Base-by-base conservation (phyloP, 352 stramenopile species). In the Phytophthora quininea region DNA sequence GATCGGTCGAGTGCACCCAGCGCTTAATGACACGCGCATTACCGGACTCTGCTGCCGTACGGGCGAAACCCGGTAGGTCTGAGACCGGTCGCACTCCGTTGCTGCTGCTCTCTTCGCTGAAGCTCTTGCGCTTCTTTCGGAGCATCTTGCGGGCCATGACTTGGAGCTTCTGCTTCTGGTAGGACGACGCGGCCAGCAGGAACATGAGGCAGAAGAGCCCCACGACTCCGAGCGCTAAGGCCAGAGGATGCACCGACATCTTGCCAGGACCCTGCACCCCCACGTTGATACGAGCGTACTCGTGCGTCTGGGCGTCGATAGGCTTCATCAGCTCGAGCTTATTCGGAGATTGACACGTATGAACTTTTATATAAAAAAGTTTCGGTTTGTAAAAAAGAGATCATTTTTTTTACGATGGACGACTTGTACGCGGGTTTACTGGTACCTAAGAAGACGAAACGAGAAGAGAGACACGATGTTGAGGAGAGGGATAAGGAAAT, bases 11-110 rank as follows among this genome's bases (percentile, higher is more conserved):
- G 59, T 89, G 77, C 24, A 92, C 80, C 86, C 86, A 95, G 58
- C 86, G 86, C 79, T 93, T 92, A 55, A 95, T 52, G 11, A 95
- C 84, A 48, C 86, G 86, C 31, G 79, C 80, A 42, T 93, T 95
- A 65, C 86, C 86, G 10, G 83, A 67, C 60, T 92, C 84, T 11
- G 84, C 86, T 6, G 86, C 86, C n/a, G 82, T 69, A 31, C 80
- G 73, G 6, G 80, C 83, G 42, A 95, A 95, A 1, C 75, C 71
- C 2, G 86, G 86, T 30, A 95, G 81, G 31, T 79, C 78, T 0
- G 80, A 75, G 0, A 77, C 30, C 0, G 63, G 31, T 3, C 69
- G 55, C 4, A 72, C 66, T 35, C 58, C 71, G 32, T 80, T 71
- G 33, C 76, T 48, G 19, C 66, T 75, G 35, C 79, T 69, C 19